phyloP scores from a whole-genome alignment of 2,329 filamentous ascomycete genomes.

The Parastagonospora avenae region DNA sequence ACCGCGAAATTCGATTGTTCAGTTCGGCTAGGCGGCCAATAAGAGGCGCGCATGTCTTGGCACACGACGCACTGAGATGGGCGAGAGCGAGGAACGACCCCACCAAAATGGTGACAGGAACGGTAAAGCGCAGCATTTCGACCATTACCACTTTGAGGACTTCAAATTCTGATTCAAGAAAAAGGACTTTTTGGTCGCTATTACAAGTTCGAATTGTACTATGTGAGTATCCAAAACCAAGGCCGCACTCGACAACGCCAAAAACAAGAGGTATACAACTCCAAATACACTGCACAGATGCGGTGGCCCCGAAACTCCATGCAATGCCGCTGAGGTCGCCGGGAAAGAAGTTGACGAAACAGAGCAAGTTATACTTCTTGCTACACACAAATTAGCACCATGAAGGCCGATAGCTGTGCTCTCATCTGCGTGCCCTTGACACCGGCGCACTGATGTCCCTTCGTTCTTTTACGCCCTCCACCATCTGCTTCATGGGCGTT shows the following conservation, averaged over 20 bases:
- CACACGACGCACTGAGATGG: conserved; percentile 7
- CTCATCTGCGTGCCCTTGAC: conserved; percentile 27
- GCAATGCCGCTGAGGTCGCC: conserved; percentile 39
- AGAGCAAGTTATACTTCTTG: conserved; percentile 2
- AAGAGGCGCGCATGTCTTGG: conserved; percentile 20
- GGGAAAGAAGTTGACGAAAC: conserved; percentile 15
- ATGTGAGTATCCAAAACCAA: neutral
- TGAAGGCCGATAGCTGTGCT: neutral
- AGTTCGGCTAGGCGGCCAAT: conserved; percentile 23
- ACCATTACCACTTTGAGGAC: too few species aligned
- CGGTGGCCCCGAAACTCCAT: conserved; percentile 34
- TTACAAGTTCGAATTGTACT: neutral
- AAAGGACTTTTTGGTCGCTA: neutral
- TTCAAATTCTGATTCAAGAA: neutral
- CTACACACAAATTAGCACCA: conserved; percentile 3
- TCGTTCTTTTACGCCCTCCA: conserved; percentile 54
- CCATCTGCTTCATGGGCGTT: conserved; percentile 66
- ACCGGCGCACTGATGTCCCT: conserved; percentile 56
- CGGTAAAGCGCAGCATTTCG: too few species aligned
- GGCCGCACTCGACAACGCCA: neutral
- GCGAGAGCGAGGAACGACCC: conserved; percentile 1
- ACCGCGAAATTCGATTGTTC: conserved; percentile 17
- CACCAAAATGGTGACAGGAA: neutral
- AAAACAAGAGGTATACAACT: conserved; percentile 9
- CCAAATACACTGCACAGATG: conserved; percentile 6